Base-by-base conservation (phyloP, 495 filamentous ascomycete genomes). In the Aspergillus coremiiformis region DNA sequence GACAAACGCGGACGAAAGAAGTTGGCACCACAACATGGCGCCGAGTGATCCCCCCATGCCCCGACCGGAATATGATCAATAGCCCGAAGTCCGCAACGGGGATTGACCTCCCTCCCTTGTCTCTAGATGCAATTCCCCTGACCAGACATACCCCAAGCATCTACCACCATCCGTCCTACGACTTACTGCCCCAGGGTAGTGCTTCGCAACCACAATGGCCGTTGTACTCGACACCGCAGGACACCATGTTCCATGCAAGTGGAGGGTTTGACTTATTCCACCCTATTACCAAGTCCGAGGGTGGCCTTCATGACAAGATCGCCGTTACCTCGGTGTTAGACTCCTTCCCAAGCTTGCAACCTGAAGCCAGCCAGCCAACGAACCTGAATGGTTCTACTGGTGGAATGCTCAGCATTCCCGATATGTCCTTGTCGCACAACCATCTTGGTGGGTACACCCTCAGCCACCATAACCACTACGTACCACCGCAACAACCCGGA, bases 11-110 rank as follows among this genome's bases (percentile, higher is more conserved):
- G 4, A 61, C 61, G 14, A 63, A 64, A 7, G 67, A 78, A 47
- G 70, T 70, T 27, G 76, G 75, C 30, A 78, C 72, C 3, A 79
- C 77, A 3, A 75, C 69, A n/a, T 81, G 78, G 78, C 65, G 72
- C 51, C 66, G 64, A 26, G 57, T 81, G n/a, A 64, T 73, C 19
- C 66, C 73, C 14, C 71, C 74, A 5, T 14, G 4, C 0, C 65
- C 74, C 0, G 66, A 69, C 20, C 69, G 70, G 9, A 68, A 54
- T 27, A 51, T 62, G 9, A 66, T 71, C 39, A 71, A 67, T 42
- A 76, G 71, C 53, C 70, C 73, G 1, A 57, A 63, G 22, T 54
- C 68, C 12, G 46, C 51, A 14, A 55, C 61, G 17, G 68, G 66
- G 4, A 66, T 73, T n/a, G 69, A 70, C 35, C 65, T 74, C 14